Conservation (phyloP, 2,329 filamentous ascomycete species). For the Alternaria arborescens region DNA sequence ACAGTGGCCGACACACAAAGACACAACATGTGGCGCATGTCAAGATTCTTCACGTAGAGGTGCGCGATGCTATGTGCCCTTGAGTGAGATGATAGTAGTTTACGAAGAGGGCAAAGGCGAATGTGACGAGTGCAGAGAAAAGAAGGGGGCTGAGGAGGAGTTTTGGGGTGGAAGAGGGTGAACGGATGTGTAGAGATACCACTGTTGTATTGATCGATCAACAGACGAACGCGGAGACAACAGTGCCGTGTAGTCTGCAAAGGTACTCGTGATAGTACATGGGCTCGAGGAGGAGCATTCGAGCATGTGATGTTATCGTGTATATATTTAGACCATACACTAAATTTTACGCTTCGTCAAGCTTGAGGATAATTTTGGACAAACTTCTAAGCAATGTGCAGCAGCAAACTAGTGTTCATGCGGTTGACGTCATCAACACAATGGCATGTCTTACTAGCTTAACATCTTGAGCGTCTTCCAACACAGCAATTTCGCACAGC, state of each 20-base stretch:
- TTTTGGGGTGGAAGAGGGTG: not conserved
- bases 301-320: not conserved
- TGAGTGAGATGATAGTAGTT: constrained; percentile 7
- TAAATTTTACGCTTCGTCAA: not conserved
- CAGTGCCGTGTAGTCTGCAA: not conserved
- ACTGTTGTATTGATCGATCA: not conserved
- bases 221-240: too few species aligned
- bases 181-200: not conserved
- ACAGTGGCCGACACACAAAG: constrained; percentile 16
- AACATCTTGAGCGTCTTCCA: not conserved
- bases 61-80: constrained; percentile 5
- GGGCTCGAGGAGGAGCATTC: not conserved
- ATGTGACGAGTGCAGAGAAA: constrained; percentile 11
- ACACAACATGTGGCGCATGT: constrained; percentile 9
- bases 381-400: not conserved
- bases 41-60: constrained; percentile 14
- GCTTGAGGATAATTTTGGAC: not conserved
- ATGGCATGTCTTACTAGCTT: not conserved
- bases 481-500: not conserved
- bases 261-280: not conserved
- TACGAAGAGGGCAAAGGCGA: not conserved
- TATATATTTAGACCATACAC: not conserved
- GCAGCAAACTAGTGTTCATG: not conserved
- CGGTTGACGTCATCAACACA: constrained; percentile 4
- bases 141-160: not conserved